Conservation (phyloP, 192 early-diverging fungal species). For the Backusella tarrabulga region DNA sequence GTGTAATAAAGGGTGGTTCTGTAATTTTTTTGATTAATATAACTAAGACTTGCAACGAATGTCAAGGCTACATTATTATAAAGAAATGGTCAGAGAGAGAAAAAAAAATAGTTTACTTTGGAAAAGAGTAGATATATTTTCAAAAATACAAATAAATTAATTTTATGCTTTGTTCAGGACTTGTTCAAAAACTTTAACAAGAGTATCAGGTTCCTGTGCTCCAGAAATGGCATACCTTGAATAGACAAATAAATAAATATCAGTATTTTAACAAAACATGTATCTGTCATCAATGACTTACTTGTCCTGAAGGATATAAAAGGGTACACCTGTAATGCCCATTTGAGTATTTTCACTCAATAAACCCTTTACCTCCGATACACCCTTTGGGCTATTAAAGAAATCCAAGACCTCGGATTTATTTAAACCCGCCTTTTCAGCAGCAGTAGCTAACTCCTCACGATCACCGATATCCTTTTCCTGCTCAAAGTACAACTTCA, state of each 20-base stretch:
- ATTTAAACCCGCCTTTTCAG: slow-evolving; percentile 61
- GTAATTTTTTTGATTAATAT: too few relatives aligned
- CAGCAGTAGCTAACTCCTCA: slow-evolving; percentile 55
- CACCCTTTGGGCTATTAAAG: slow-evolving; percentile 55
- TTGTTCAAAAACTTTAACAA: slow-evolving; percentile 57
- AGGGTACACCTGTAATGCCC: slow-evolving; percentile 70
- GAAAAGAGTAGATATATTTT: background rate
- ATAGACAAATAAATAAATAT: background rate
- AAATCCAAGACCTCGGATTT: slow-evolving; percentile 42
- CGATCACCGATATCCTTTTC: slow-evolving; percentile 63
- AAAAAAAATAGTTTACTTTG: background rate
- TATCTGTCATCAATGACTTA: slow-evolving; percentile 27
- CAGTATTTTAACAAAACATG: background rate
- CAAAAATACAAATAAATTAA: background rate
- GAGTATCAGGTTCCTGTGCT: slow-evolving; percentile 63
- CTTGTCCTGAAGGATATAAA: slow-evolving; percentile 62
- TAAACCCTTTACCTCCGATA: slow-evolving; percentile 45
- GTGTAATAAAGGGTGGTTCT: too few relatives aligned
- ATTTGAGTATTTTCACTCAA: slow-evolving; percentile 41
- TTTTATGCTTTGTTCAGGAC: slow-evolving; percentile 10
- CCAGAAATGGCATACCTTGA: slow-evolving; percentile 51
- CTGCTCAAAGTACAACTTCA: slow-evolving; percentile 72
- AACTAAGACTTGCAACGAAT: too few relatives aligned
- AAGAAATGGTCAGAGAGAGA: too few relatives aligned
- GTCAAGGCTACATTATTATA: too few relatives aligned